Percentiles rank a stretch among this genome's conserved stretches.
Conservation (phyloP, 768 basidiomycete species). For the Amanita jacksonii region DNA sequence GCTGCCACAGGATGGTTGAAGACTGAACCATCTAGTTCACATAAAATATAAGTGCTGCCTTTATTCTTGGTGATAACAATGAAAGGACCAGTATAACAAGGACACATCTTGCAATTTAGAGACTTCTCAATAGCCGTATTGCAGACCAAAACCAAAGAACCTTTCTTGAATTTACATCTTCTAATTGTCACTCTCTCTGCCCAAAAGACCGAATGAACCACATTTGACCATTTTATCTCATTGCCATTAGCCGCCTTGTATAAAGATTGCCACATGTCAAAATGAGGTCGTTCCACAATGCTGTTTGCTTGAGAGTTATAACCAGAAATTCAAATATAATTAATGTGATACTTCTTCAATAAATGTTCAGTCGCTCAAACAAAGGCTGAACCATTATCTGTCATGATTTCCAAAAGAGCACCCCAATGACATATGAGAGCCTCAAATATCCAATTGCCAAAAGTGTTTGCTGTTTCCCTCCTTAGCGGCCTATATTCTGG, state of each 20-base stretch:
- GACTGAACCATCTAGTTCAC: constrained; percentile 12
- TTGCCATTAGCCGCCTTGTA: constrained; percentile 25
- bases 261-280: constrained; percentile 23
- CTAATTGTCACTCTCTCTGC: constrained; percentile 24
- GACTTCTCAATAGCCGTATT: constrained; percentile 24
- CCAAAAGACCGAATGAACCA: constrained; percentile 22
- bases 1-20: background rate
- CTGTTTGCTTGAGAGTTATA: constrained; percentile 19
- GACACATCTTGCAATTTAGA: constrained; percentile 19
- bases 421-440: no score
- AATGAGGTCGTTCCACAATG: constrained; percentile 14
- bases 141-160: constrained; percentile 24
- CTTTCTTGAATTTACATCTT: constrained; percentile 17
- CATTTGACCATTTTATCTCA: constrained; percentile 21
- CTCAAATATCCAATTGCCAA: constrained; percentile 26
- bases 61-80: constrained; percentile 19
- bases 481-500: constrained; percentile 21
- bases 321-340: constrained; percentile 24
- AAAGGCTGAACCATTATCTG: constrained; percentile 10
- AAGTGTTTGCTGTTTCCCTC: constrained; percentile 17
- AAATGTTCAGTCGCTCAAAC: constrained; percentile 22
- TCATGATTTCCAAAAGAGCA: no score
- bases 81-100: constrained; percentile 25
- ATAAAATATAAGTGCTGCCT: constrained; percentile 20
- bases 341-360: constrained; percentile 15